phyloP scores from a whole-genome alignment of 1,284 basidiomycete genomes.

The Prillingera fragicola region DNA sequence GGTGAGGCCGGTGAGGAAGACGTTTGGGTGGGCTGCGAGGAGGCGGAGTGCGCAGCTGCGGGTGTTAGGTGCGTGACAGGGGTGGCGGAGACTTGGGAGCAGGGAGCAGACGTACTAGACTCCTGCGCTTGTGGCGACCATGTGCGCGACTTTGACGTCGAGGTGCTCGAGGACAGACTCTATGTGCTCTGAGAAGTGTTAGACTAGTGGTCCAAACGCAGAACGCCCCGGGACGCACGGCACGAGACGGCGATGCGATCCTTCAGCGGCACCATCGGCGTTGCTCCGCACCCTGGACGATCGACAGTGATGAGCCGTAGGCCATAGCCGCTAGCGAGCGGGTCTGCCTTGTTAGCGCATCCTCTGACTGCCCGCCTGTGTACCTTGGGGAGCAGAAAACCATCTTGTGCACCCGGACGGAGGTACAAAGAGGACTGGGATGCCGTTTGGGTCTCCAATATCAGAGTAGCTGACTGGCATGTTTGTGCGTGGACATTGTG shows the following conservation, averaged over 20 bases:
- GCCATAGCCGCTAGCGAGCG: conserved; percentile 31
- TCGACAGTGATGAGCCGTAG: conserved; percentile 42
- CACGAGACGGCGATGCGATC: conserved; percentile 35
- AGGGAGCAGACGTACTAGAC: conserved; percentile 31
- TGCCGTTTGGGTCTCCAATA: conserved; percentile 37
- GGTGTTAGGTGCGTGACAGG: background rate
- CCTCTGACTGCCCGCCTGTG: background rate
- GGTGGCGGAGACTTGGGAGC: background rate
- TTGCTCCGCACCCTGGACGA: conserved; percentile 40
- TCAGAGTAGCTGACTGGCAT: conserved; percentile 36
- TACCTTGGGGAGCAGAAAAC: conserved; percentile 43
- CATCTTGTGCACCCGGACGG: conserved; percentile 42
- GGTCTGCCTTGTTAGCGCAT: conserved; percentile 25
- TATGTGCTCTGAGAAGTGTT: conserved; percentile 30
- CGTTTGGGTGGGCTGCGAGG: conserved; percentile 24
- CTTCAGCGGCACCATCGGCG: conserved; percentile 28
- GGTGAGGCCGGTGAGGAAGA: conserved; percentile 24
- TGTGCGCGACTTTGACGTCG: conserved; percentile 28
- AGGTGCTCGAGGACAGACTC: conserved; percentile 40
- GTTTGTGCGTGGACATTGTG: conserved; percentile 34
- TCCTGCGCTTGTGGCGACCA: conserved; percentile 39
- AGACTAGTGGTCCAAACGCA: background rate
- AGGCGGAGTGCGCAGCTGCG: conserved; percentile 38
- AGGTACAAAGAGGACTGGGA: conserved; percentile 35
- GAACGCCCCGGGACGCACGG: conserved; percentile 17